A percentile compares a stretch with the other conserved stretches of the same genome.
Evolutionary conservation across 1,284 basidiomycete species (phyloP).

Genomic region (Schizophyllum amplum): DNA sequence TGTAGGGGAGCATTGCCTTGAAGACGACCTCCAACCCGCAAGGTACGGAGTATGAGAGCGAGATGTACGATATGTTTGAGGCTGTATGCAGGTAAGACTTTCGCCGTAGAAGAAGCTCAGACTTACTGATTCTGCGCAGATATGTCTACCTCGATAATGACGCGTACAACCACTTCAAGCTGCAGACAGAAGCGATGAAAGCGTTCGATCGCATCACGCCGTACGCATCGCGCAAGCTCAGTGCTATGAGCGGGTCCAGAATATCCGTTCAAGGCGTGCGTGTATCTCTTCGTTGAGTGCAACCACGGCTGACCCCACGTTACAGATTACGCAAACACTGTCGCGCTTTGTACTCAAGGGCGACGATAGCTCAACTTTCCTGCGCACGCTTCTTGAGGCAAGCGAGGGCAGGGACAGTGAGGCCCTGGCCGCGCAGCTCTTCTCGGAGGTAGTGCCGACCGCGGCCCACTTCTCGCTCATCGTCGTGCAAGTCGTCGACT

Average conservation of each 20-base stretch:
- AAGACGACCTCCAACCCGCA: slow-evolving; percentile 38
- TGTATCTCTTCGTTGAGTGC: slow-evolving; percentile 1
- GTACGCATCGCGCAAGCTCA: slow-evolving; percentile 34
- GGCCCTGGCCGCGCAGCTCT: slow-evolving; percentile 33
- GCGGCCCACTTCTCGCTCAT: slow-evolving; percentile 46
- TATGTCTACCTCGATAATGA: slow-evolving; percentile 56
- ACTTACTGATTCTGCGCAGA: slow-evolving; percentile 22
- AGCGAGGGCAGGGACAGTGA: slow-evolving; percentile 13
- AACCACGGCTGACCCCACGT: background rate
- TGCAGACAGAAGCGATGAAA: slow-evolving; percentile 38
- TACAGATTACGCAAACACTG: background rate
- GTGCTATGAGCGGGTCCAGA: slow-evolving; percentile 8
- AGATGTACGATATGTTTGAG: slow-evolving; percentile 43
- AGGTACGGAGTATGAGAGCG: slow-evolving; percentile 42
- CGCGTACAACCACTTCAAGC: slow-evolving; percentile 48
- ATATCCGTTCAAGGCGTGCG: slow-evolving; percentile 1
- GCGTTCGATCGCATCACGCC: slow-evolving; percentile 33
- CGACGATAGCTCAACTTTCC: background rate
- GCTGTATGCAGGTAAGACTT: slow-evolving; percentile 44
- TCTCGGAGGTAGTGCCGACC: slow-evolving; percentile 42
- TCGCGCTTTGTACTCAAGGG: slow-evolving; percentile 4
- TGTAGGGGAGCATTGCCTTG: slow-evolving; percentile 51
- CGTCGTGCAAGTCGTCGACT: slow-evolving; percentile 53
- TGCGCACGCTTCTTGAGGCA: slow-evolving; percentile 1
- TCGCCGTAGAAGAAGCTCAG: background rate